Evolutionary conservation across 129 eudicot genomes (phyloP), one percentile per base, ranked within the genome.

Genomic region (Flaveria robusta): DNA sequence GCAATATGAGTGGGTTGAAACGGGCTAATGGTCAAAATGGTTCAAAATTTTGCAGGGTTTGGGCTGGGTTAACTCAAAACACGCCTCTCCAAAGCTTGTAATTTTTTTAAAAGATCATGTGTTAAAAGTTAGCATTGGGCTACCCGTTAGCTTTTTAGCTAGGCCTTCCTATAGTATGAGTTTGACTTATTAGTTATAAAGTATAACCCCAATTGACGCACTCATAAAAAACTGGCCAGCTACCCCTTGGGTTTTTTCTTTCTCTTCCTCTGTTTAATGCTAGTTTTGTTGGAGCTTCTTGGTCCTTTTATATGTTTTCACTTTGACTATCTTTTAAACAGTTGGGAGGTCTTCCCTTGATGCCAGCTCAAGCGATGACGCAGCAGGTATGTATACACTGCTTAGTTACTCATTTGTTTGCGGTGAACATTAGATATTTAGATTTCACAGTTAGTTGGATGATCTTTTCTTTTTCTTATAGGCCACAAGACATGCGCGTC

Each of bases 401-500:
- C 77, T 73, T 24, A 52, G 13, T 70, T 73, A 45, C 15, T 26
- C 24, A 19, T 41, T 9, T 51, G 60, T 34, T 27, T 67, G 31
- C 66, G 11, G 45, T 23, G 24, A n/a, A 41, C 31, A 37, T 39
- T 58, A 29, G 4, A 34, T 47, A 64, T 24, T 39, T 58, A 29
- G 4, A 34, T 47, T 72, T 24, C 50, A 26, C 7, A 16, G 37
- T 51, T 52, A 23, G 19, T 37, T 66, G 9, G 22, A 66, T 70
- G 45, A 51, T 60, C 8, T 45, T 75, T 16, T 34, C 39, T 34
- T 34, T 34, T 42, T 68, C 31, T 62, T 82, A 51, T 85, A 91
- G 97, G 97, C 97, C 69, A 92, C 97, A 24, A 87, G 97, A 89
- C 96, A 89, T 89, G 97, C 97, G 34, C 96, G 97, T 2, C 84